Evolutionary conservation across 768 basidiomycete genomes (phyloP).

Genomic region (Suillus spraguei): DNA sequence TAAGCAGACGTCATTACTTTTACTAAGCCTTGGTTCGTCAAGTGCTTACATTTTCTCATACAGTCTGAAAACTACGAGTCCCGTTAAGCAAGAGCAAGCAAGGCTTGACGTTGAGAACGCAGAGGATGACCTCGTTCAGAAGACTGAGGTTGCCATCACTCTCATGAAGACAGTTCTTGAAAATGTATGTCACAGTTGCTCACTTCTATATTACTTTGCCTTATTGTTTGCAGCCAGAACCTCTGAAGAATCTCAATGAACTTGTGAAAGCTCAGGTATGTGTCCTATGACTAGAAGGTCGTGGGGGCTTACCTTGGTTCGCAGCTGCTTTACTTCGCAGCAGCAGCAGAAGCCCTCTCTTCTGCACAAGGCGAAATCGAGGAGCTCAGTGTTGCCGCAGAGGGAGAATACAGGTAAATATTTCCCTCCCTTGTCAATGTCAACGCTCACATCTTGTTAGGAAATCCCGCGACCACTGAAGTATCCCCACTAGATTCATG

Average conservation of each 20-base stretch:
- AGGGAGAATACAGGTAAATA: slow-evolving; percentile 87
- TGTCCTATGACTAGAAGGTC: neutral
- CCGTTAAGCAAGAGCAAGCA: slow-evolving; percentile 87
- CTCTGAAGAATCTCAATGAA: slow-evolving; percentile 91
- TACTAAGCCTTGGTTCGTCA: neutral
- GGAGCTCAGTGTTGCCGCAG: slow-evolving; percentile 89
- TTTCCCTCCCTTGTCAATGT: slow-evolving; percentile 11
- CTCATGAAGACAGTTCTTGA: slow-evolving; percentile 99
- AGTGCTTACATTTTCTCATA: slow-evolving; percentile 9
- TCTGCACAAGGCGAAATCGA: slow-evolving; percentile 90
- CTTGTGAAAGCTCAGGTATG: slow-evolving; percentile 86
- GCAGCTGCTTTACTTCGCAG: slow-evolving; percentile 70
- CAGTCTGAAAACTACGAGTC: slow-evolving; percentile 78
- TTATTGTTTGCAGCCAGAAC: slow-evolving; percentile 73
- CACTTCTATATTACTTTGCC: neutral
- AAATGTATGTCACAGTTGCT: slow-evolving; percentile 65
- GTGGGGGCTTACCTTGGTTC: neutral
- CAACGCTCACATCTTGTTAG: slow-evolving; percentile 38
- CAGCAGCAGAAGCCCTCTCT: slow-evolving; percentile 81
- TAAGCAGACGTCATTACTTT: slow-evolving; percentile 71
- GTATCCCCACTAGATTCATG: slow-evolving; percentile 38
- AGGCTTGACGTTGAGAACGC: slow-evolving; percentile 91
- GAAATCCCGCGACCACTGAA: slow-evolving; percentile 90
- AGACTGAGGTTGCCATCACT: slow-evolving; percentile 96
- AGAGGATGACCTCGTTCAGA: slow-evolving; percentile 95